Conservation (phyloP, 2,329 filamentous ascomycete species). For the Colletotrichum siamense region DNA sequence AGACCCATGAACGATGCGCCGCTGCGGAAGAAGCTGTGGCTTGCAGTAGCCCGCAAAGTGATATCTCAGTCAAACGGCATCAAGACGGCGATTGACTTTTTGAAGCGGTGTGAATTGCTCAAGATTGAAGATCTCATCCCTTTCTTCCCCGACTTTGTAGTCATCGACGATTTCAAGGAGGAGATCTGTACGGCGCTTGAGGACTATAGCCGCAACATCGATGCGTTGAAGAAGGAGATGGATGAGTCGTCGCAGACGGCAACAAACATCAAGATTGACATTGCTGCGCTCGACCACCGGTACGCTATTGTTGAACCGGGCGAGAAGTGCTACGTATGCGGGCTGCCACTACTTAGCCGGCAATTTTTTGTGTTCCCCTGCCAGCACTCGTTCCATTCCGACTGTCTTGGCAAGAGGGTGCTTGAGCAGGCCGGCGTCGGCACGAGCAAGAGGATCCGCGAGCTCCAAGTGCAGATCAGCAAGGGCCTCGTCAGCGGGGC, state of each 20-base stretch:
- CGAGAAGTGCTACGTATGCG: constrained; percentile 90
- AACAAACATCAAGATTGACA: constrained; percentile 88
- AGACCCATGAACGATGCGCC: constrained; percentile 78
- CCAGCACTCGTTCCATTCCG: constrained; percentile 96
- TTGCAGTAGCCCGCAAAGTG: constrained; percentile 92
- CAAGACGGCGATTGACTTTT: constrained; percentile 91
- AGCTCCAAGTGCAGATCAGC: constrained; percentile 84
- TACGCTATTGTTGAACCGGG: constrained; percentile 98
- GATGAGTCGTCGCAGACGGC: constrained; percentile 91
- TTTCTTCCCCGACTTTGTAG: constrained; percentile 98
- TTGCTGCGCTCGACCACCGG: constrained; percentile 81
- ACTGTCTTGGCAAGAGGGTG: constrained; percentile 87
- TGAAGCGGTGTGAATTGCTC: constrained; percentile 88
- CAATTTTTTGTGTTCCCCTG: constrained; percentile 99
- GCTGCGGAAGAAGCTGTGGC: constrained; percentile 92
- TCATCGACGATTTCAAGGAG: constrained; percentile 99
- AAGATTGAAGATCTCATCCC: constrained; percentile 97
- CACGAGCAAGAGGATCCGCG: constrained; percentile 79
- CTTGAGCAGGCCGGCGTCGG: constrained; percentile 80
- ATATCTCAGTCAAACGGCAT: constrained; percentile 87
- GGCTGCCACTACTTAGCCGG: constrained; percentile 81
- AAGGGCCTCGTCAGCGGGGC: constrained; percentile 73
- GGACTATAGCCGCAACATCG: constrained; percentile 91
- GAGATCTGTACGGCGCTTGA: constrained; percentile 95
- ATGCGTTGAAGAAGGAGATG: constrained; percentile 90